Conservation (phyloP, 2,329 filamentous ascomycete genomes). For the Aspergillus eucalypticola region DNA sequence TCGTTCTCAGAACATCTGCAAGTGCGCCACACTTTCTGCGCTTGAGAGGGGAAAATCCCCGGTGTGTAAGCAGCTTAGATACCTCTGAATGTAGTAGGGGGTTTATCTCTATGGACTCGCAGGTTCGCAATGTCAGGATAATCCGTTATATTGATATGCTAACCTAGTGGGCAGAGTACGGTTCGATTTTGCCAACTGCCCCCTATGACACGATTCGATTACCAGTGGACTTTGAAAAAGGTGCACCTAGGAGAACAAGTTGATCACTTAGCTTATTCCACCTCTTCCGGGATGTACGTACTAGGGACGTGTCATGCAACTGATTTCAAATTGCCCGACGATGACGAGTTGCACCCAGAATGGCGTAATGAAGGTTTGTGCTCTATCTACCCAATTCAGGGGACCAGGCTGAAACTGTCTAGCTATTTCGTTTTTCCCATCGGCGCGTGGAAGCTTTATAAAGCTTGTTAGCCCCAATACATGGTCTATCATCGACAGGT, state of each 20-base stretch:
- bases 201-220: constrained; percentile 66
- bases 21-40: constrained; percentile 74
- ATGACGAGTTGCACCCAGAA: constrained; percentile 79
- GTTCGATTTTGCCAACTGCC: constrained; percentile 75
- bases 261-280: constrained; percentile 73
- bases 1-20: constrained; percentile 79
- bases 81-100: constrained; percentile 69
- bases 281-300: constrained; percentile 72
- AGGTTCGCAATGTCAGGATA: constrained; percentile 36
- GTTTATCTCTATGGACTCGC: constrained; percentile 76
- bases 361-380: constrained; percentile 70
- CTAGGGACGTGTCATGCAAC: constrained; percentile 68
- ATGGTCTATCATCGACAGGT: constrained; percentile 75
- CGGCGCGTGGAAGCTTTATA: constrained; percentile 69
- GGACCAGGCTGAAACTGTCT: constrained; percentile 16
- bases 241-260: constrained; percentile 70
- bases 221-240: constrained; percentile 74
- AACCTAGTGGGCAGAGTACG: constrained; percentile 53
- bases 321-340: constrained; percentile 80
- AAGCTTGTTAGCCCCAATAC: constrained; percentile 76
- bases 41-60: constrained; percentile 67
- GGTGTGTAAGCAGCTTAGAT: constrained; percentile 73
- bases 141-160: constrained; percentile 5
- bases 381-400: neutral
- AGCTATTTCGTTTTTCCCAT: constrained; percentile 63